Base-by-base conservation (phyloP, 768 basidiomycete species). In the Tylopilus sp. region DNA sequence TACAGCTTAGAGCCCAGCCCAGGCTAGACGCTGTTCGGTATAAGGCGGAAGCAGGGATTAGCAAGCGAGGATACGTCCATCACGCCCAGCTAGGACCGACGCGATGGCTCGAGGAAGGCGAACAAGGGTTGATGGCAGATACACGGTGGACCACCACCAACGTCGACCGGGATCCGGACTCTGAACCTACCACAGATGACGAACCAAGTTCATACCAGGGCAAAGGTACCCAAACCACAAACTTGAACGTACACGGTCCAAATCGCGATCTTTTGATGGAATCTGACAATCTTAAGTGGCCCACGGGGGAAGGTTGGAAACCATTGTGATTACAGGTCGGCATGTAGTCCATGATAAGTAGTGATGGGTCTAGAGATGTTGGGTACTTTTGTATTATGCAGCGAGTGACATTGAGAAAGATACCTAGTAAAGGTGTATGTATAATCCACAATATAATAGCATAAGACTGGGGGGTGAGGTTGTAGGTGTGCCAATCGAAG, bases 21-120 rank as follows among this genome's bases (percentile, higher is more conserved):
- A 76, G 71, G 40, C 63, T 86, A 24, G 85, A 87, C 52, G 78
- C 79, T 28, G 85, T 83, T 24, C 71, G 83, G 54, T 87, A 80
- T 67, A 87, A 87, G 67, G 86, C 85, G 0, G 86, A 87, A 65
- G 86, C 85, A 19, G 86, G 85, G 17, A 59, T 88, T 29, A 82
- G 76, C 54, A 72, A 72, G 59, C 73, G 84, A 5, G 86, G 85
- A 36, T 87, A 78, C 57, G 78, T 86, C 31, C 66, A 69, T 34
- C 72, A 72, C 54, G 22, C 66, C 36, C 68, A 67, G 24, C 45
- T 63, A 6, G 60, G 64, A 14, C 56, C 54, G 25, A 55, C 53
- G 19, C 52, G 62, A 29, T 71, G 67, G 63, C 55, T 63, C 24
- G 70, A 72, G 40, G 72, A 72, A 53, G 67, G 74, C 45, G 67